Base-by-base conservation (phyloP, 2,329 filamentous ascomycete genomes). In the Ophiostoma piceae region DNA sequence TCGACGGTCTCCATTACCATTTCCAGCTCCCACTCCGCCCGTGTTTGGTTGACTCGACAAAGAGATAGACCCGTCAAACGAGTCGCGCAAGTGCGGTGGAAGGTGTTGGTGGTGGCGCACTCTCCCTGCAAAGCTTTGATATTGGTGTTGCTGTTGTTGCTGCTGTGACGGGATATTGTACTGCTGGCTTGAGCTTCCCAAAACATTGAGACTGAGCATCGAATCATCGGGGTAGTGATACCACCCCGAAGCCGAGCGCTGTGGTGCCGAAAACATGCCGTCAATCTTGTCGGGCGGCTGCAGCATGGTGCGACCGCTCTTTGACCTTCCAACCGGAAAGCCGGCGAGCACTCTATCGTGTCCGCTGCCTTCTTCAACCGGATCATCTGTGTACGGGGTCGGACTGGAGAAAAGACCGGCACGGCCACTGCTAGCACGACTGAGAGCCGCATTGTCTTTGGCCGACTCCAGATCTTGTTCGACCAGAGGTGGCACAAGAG, bases 211-310 rank as follows among this genome's bases (percentile, higher is more conserved):
- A 83, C 86, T 87, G 66, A 84, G 81, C 72, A 86, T 81, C 22
- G 87, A 89, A 73, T 91, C 89, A 76, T 92, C 90, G 11, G 82
- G 81, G 76, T 92, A 88, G 72, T 86, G 82, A 77, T 92, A 94
- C 79, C 86, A 89, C 35, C 90, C 90, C 68, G 87, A 86, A 12
- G 88, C 83, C 47, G 89, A 84, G 75, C 85, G 84, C 76, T 91
- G 86, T 2, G 91, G 87, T 9, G 89, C 87, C 2, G 90, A 87
- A 76, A 97, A 96, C 73, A 89, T 88, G 70, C 92, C 92, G 74
- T 94, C 90, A 51, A 96, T 80, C 71, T 86, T 85, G 73, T 89
- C 86, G 0, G 91, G 89, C 0, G 94, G 94, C 74, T 90, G 87
- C 29, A 97, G 82, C 57, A 78, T 87, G 3, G 57, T 67, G 0